Percentiles rank a stretch among this genome's conserved stretches.
Evolutionary conservation across 495 filamentous ascomycete species (phyloP).

Genomic region (Neurospora discreta): DNA sequence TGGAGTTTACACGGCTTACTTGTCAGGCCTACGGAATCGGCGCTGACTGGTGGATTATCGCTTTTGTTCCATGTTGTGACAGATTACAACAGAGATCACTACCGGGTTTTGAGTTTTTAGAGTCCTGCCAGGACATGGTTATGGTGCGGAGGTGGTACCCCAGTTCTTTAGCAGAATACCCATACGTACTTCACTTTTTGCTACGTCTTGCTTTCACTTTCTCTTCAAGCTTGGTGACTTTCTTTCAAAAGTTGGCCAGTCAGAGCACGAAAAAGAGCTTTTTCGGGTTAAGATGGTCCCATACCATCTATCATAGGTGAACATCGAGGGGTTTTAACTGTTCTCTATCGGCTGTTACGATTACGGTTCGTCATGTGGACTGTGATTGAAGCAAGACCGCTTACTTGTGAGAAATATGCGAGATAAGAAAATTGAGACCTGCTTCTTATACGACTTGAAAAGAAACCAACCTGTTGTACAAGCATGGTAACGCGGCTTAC

Average conservation of each 20-base stretch:
- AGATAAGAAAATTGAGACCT: not conserved
- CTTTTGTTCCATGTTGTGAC: not conserved
- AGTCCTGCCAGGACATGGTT: not conserved
- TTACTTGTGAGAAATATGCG: too few relatives aligned
- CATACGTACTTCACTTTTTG: not conserved
- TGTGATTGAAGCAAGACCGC: too few relatives aligned
- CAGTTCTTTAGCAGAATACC: not conserved
- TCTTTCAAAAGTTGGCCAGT: not conserved
- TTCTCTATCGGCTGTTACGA: too few relatives aligned
- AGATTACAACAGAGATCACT: not conserved
- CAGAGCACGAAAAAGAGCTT: not conserved
- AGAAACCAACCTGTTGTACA: not conserved
- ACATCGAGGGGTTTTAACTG: not conserved
- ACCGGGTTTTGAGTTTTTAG: not conserved
- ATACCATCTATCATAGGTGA: not conserved
- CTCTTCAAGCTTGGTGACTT: not conserved
- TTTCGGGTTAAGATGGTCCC: not conserved
- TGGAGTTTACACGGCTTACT: not conserved
- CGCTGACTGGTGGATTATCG: too few relatives aligned
- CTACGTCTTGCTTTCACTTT: not conserved
- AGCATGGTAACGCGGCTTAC: not conserved
- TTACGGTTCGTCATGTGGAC: too few relatives aligned
- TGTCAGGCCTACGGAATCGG: too few relatives aligned
- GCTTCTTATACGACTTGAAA: not conserved
- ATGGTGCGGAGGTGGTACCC: not conserved